These are phyloP conservation scores for Chlorella sp. DNA, from an alignment of 139 green algal species.

Conservation along the genomic window DNA sequence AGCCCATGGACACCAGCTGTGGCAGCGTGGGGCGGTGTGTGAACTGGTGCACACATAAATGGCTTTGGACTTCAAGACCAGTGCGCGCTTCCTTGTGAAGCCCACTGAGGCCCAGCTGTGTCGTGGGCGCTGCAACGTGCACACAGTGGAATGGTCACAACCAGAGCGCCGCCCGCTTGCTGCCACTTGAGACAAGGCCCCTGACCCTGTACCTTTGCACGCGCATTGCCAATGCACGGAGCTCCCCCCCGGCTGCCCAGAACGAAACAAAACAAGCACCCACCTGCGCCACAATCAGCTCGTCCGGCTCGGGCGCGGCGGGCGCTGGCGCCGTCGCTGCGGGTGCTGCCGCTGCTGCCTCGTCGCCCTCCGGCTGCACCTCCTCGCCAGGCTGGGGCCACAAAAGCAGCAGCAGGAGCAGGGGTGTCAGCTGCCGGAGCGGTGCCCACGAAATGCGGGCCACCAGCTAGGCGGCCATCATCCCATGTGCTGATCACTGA, in stretches of 20 bases:
- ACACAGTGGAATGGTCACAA: not conserved
- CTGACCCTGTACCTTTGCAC: no score
- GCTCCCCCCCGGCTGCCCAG: not conserved
- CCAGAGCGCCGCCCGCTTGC: no score
- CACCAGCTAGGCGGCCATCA: no score
- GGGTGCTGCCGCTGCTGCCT: constrained; percentile 31
- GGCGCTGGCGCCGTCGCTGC: constrained; percentile 7
- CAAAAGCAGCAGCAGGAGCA: not conserved
- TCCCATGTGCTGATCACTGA: no score
- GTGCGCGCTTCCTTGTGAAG: no score
- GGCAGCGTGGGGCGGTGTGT: not conserved
- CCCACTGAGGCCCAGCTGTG: not conserved
- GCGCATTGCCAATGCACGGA: no score
- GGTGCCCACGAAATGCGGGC: no score
- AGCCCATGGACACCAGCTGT: constrained; percentile 84
- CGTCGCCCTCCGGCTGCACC: constrained; percentile 69
- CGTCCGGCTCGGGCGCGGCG: constrained; percentile 42
- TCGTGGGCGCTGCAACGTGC: not conserved
- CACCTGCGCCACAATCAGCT: constrained; percentile 36
- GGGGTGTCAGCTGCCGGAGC: no score
- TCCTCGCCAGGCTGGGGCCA: constrained; percentile 64
- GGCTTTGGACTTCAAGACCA: no score
- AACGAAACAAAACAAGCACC: no score
- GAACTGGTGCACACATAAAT: not conserved
- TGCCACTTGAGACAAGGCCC: no score